Base-by-base conservation (phyloP, 2,329 filamentous ascomycete genomes). In the Colletotrichum falcatum region DNA sequence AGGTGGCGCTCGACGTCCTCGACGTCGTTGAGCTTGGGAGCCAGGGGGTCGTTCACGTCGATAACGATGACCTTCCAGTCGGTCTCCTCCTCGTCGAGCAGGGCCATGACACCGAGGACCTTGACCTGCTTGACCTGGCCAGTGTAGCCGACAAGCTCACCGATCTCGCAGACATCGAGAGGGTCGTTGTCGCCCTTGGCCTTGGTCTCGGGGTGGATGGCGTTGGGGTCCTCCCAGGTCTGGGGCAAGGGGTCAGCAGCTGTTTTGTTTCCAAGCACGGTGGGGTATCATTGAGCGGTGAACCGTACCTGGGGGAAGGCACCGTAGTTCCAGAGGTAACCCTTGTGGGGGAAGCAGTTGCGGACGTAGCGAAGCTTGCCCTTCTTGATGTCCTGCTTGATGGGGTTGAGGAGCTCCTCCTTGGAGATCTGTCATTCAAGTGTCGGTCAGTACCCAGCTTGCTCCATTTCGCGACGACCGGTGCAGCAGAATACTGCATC, bases 51-150 rank as follows among this genome's bases (percentile, higher is more conserved):
- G 86, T 98, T 97, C 82, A 98, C 86, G 82, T 99, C 96, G 81
- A 99, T 97, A 84, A 98, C 96, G 78, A 99, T 98, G 87, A 99
- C 94, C 91, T 99, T 99, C 96, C 96, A 99, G 90, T 99, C 96
- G 75, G 96, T 99, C 92, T 99, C 96, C 84, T 97, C 96, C 90
- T 99, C 96, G 79, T 99, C 96, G 75, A 99, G 93, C 76, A 99
- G 91, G 77, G 96, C 96, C 96, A 99, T 99, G 82, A 98, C 94
- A 84, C 96, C 96, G 74, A 99, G 93, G 74, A 98, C 94, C 92
- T 98, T 99, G 90, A 99, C 96, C 88, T 98, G 96, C 91, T 98
- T 99, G 84, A 99, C 87, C 88, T 99, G 95, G 78, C 96, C 96
- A 72, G 91, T 89, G 89, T 97, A 97, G 83, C 93, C 94, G 79